A percentile compares a stretch with the other conserved stretches of the same genome.
These are phyloP conservation scores for Guadua angustifolia DNA, from an alignment of 176 grass and related monocot genomes.

Conservation along the genomic window DNA sequence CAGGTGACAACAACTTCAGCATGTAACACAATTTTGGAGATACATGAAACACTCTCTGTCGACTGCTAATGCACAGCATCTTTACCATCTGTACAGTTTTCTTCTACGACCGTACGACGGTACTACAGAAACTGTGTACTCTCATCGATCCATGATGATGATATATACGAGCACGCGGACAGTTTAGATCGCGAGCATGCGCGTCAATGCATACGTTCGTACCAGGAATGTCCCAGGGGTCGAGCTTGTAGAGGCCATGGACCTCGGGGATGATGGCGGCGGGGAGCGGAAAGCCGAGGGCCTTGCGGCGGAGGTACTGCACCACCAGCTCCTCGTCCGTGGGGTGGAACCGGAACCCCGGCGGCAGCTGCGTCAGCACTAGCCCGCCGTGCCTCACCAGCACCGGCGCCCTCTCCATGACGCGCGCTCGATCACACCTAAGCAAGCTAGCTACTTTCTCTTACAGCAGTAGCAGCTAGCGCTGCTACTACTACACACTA, in stretches of 20 bases:
- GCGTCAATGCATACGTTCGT: not conserved
- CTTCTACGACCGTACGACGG: not conserved
- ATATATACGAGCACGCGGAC: not conserved
- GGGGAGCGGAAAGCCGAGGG: conserved; percentile 60
- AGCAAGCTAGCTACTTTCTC: not conserved
- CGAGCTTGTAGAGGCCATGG: conserved; percentile 53
- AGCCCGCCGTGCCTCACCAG: conserved; percentile 46
- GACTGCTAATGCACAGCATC: not conserved
- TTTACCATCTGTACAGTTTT: not conserved
- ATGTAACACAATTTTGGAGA: not conserved
- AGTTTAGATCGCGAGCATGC: too few relatives aligned
- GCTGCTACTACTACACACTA: not conserved
- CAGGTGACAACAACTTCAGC: not conserved
- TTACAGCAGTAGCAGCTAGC: not conserved
- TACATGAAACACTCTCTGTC: not conserved
- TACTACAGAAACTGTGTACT: not conserved
- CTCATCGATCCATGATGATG: not conserved
- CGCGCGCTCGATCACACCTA: not conserved
- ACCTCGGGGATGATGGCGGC: conserved; percentile 76
- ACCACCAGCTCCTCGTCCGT: conserved; percentile 89
- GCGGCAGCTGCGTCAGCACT: conserved; percentile 62
- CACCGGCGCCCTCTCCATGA: conserved; percentile 57
- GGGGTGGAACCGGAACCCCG: conserved; percentile 83
- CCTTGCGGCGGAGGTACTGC: conserved; percentile 89
- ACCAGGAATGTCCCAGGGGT: conserved; percentile 77